Base-by-base conservation (phyloP, 129 eudicot species). In the Gnaphalium uliginosum region DNA sequence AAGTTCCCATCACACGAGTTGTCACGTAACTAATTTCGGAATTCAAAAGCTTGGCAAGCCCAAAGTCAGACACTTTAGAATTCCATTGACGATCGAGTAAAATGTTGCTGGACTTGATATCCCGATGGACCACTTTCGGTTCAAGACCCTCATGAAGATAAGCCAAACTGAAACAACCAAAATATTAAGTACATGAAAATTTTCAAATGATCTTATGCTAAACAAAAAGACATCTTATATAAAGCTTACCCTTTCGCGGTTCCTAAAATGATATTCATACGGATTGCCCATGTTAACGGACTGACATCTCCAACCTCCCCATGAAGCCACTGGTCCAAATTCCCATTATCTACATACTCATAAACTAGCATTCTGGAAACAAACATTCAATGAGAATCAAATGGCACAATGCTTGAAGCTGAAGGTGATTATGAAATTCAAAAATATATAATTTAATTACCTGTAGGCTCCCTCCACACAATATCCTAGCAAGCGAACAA, bases 1-100 rank as follows among this genome's bases (percentile, higher is more conserved):
- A 94, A 25, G 98, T 94, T 80, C 98, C 98, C 98, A 94, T 94
- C 30, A 94, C 98, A 48, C 98, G 96, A 76, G 98, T 94, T 35
- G 97, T 86, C 79, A 94, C 96, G 39, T 94, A 90, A 83, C 90
- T 86, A 35, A 69, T 90, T 58, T 94, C 98, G 7, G 98, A 86
- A 68, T 88, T 79, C 85, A 94, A 87, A 53, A 94, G 95, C 86
- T 94, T 94, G 54, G 98, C 98, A 62, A 94, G 96, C 62, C 98
- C 98, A 85, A 94, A 94, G 87, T 94, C 98, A 1, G 98, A 90
- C 76, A 94, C 87, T 78, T 94, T 94, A 26, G 97, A 25, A 77
- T 88, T 81, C 98, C 98, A 94, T 63, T 88, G 93, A 71, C 90
- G 96, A 76, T 94, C 96, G 69, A 94, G 81, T 23, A 94, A 76